Base-by-base conservation (phyloP, 129 eudicot genomes). In the Artemisia tridentata region DNA sequence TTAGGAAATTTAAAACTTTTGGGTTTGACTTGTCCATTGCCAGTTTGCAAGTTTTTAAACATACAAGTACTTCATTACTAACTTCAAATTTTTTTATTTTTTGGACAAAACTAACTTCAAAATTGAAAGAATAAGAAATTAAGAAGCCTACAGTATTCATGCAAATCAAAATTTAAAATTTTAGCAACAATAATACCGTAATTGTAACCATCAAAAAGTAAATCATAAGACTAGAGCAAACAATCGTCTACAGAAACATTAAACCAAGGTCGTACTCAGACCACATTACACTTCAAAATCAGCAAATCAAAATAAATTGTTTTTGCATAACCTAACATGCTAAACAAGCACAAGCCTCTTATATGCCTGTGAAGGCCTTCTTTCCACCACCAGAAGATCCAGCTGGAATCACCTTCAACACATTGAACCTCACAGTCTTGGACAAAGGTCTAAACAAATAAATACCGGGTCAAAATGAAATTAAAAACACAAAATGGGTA, bases 341-440 rank as follows among this genome's bases (percentile, higher is more conserved):
- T 31, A 18, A 16, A 68, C 27, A 56, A 45, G 25, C 17, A 1
- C 1, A 52, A 69, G 49, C 71, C 70, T 78, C 76, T 78, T 71
- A 85, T 31, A 81, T 57, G 72, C 75, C 86, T 25, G 84, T 79
- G 56, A 85, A 85, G 0, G 89, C 89, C 85, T 85, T 85, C 82
- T 85, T 85, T 9, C 89, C 88, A 72, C 77, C 84, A 7, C 82
- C 77, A 3, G 89, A 75, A 51, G 89, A 78, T 27, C 89, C 89
- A 69, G 89, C 86, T 23, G 89, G 86, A 59, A 82, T 78, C 45
- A 85, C 89, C 83, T 85, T 81, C 84, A 85, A 51, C 53, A 85
- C 89, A 14, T 85, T 84, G 74, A 84, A 84, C 76, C 89, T 78
- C 59, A 84, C 89, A 0, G 89, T 84, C 86, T 84, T 84, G 31